Base-by-base conservation (phyloP, 768 basidiomycete genomes). In the Tricholoma flavovirens region DNA sequence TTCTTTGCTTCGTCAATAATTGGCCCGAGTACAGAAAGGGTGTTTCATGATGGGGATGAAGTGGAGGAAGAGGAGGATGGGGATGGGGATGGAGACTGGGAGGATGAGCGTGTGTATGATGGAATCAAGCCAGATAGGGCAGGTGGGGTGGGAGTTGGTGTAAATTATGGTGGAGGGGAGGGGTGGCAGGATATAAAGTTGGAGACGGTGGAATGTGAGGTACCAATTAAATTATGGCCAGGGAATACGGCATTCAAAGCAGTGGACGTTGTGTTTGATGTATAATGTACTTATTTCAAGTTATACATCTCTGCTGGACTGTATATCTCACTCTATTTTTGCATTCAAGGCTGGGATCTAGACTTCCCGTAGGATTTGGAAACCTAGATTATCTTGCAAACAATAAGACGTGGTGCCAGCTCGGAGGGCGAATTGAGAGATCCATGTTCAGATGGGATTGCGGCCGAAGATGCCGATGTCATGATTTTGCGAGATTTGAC, bases 141-240 rank as follows among this genome's bases (percentile, higher is more conserved):
- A 1, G 81, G 82, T 11, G 80, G 79, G 9, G 78, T 83, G 6
- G 81, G 80, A n/a, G 67, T 71, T 48, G 76, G 78, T 3, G 77
- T 81, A 24, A 78, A 77, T 52, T 79, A 73, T 68, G 78, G 74
- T 4, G 82, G 79, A 0, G 72, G 71, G n/a, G 82, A 83, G 56
- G 84, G 76, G 1, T 93, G 88, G 90, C 64, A 64, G 53, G 84
- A 86, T 56, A 79, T 89, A 10, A 75, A 69, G 64, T 78, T 87
- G 22, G 94, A 98, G 78, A 90, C 86, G 57, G 93, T 98, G 15
- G 96, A 97, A 69, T 97, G 94, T 64, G 90, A 94, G 68, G 89
- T 98, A 42, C 91, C 92, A 17, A 82, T 98, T 55, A 83, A 71
- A 61, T 88, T 97, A 1, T 94, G 88, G 81, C 86, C 93, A 10